Evolutionary conservation across 2,329 filamentous ascomycete species (phyloP).

Genomic region (Fusarium sp.): DNA sequence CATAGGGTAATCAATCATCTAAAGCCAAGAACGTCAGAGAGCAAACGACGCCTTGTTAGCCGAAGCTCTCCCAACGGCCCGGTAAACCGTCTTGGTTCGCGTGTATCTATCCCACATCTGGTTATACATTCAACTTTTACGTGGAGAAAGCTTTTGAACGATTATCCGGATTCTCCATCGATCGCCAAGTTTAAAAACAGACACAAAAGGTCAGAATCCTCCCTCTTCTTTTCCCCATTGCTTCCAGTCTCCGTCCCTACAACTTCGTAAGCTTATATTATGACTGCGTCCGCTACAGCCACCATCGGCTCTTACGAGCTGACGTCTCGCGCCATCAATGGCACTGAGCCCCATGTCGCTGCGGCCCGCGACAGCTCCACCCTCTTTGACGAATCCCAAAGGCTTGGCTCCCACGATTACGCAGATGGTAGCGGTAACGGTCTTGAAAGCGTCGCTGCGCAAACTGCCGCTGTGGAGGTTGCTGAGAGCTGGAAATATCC

Average conservation of each 20-base stretch:
- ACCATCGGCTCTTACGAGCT: constrained; percentile 38
- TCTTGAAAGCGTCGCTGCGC: constrained; percentile 19
- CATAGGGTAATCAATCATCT: not conserved
- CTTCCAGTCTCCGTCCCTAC: constrained; percentile 1
- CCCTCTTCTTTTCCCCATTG: not conserved
- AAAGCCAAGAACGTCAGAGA: not conserved
- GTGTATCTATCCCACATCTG: constrained; percentile 18
- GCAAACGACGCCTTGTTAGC: not conserved
- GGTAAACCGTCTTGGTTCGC: constrained; percentile 1
- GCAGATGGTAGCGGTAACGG: constrained; percentile 5
- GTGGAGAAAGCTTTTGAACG: not conserved
- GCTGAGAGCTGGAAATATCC: constrained; percentile 42
- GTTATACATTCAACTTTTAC: constrained; percentile 18
- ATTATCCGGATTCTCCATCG: not conserved
- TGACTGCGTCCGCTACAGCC: constrained; percentile 34
- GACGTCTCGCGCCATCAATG: constrained; percentile 22
- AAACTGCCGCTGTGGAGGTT: constrained; percentile 2
- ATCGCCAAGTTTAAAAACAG: constrained; percentile 1
- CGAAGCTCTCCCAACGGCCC: constrained; percentile 23
- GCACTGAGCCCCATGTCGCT: constrained; percentile 1
- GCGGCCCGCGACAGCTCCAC: constrained; percentile 3
- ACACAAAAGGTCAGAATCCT: not conserved
- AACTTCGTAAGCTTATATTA: constrained; percentile 23
- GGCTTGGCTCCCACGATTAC: constrained; percentile 7
- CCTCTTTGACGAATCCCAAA: constrained; percentile 1